phyloP scores from a whole-genome alignment of 768 basidiomycete species.

The Coprinopsis marcescibilis region DNA sequence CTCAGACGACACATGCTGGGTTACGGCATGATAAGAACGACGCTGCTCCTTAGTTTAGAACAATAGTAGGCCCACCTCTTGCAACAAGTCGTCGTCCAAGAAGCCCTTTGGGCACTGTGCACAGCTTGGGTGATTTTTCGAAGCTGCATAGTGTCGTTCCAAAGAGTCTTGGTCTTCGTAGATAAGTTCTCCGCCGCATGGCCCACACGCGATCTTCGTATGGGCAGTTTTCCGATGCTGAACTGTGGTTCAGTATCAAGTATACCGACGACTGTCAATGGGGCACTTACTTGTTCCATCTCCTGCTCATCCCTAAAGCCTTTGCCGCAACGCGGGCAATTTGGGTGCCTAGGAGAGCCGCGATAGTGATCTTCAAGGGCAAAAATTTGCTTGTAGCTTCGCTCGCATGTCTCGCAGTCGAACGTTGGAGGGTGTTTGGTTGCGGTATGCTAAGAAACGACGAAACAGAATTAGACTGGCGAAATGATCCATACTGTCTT shows the following conservation, averaged over 20 bases:
- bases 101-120: constrained; percentile 37
- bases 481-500: background rate
- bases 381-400: constrained; percentile 27
- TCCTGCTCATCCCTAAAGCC: constrained; percentile 32
- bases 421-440: constrained; percentile 40
- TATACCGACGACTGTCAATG: background rate
- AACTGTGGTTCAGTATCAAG: background rate
- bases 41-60: background rate
- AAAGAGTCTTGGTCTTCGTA: constrained; percentile 32
- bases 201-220: constrained; percentile 28
- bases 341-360: constrained; percentile 39
- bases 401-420: constrained; percentile 30
- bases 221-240: constrained; percentile 37
- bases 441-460: constrained; percentile 23
- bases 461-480: background rate
- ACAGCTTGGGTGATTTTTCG: constrained; percentile 42
- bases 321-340: constrained; percentile 37
- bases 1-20: no score
- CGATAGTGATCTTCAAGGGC: constrained; percentile 42
- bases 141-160: constrained; percentile 35
- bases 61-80: constrained; percentile 23
- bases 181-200: constrained; percentile 30
- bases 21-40: no score
- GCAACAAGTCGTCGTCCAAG: constrained; percentile 28
- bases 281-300: constrained; percentile 28